Percentiles rank a stretch among this genome's conserved stretches.
phyloP scores from a whole-genome alignment of 2,329 filamentous ascomycete genomes.

The Fusarium miscanthi region DNA sequence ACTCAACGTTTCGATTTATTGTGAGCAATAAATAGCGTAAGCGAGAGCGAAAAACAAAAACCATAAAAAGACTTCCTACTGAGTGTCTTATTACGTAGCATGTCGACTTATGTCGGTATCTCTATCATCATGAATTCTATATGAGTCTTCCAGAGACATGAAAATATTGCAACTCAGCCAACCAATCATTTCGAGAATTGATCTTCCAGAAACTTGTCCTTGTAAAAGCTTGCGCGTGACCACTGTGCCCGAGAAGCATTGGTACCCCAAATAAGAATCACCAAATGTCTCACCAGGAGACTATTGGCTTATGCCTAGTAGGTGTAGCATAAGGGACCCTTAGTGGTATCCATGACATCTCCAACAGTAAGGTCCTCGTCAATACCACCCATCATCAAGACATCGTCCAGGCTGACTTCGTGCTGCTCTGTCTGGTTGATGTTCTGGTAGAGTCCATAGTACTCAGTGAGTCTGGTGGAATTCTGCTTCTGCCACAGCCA shows the following conservation, averaged over 20 bases:
- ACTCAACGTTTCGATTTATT: accelerated
- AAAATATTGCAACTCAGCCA: accelerated
- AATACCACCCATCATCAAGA: background rate
- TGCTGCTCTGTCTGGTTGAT: background rate
- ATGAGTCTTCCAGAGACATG: background rate
- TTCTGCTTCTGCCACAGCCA: conserved; percentile 15
- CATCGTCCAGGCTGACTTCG: background rate
- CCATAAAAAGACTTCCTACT: accelerated
- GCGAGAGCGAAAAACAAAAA: background rate
- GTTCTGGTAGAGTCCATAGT: background rate
- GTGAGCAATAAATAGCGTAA: accelerated
- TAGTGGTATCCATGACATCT: conserved; percentile 8
- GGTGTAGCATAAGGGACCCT: background rate
- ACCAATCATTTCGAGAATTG: background rate
- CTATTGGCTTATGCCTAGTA: background rate
- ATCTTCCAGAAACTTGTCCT: background rate
- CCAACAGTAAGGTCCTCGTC: background rate
- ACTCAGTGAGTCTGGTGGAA: background rate
- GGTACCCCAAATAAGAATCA: accelerated
- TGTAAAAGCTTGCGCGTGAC: background rate
- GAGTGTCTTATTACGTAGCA: background rate
- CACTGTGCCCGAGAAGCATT: accelerated
- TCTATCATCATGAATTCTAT: background rate
- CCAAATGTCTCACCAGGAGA: background rate
- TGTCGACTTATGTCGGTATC: background rate